Evolutionary conservation across 768 basidiomycete species (phyloP), one percentile per base, ranked within the genome.

Genomic region (Rickenella mellea): DNA sequence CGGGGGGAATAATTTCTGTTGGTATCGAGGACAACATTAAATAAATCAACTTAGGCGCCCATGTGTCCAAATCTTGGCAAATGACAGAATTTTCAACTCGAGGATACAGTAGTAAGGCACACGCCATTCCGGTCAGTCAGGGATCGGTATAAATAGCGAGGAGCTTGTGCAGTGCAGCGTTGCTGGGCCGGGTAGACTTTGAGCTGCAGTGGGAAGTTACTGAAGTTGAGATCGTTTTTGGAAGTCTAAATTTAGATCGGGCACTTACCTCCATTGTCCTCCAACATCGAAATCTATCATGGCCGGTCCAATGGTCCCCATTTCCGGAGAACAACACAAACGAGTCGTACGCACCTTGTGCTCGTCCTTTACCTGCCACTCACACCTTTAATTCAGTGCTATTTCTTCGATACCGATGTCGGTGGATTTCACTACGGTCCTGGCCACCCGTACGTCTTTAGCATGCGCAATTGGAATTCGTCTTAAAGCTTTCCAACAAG

Each of bases 381-480:
- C 10, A 36, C 15, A 19, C 10, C 10, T 10, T 22, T 19, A 36
- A 4, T 36, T 3, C 44, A 96, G 87, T 98, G 94, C 59, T 99
- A 99, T 70, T 99, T 99, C 72, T 99, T 93, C 68, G 94, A 99
- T 64, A 94, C 92, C 25, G 94, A 99, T 59, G 93, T 99, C 61
- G 94, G 96, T 19, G 94, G 96, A 40, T 99, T 97, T 60, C 96
- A 98, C 62, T 93, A 96, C 80, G 92, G 92, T n/a, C 90, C 84
- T 44, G 93, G 91, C 5, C 92, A 97, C 61, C 90, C 92, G 82
- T 88, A 63, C 53, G 78, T 56, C 12, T 20, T 17, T 36, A 17
- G 5, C 24, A 3, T 36, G 3, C 12, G 19, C 12, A 19, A 17
- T 10, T 36, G 33, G 33, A 36, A 36, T 15, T 17, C 2, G 9